phyloP scores from a whole-genome alignment of 192 early-diverging fungal species.

The Coemansia sp. region DNA sequence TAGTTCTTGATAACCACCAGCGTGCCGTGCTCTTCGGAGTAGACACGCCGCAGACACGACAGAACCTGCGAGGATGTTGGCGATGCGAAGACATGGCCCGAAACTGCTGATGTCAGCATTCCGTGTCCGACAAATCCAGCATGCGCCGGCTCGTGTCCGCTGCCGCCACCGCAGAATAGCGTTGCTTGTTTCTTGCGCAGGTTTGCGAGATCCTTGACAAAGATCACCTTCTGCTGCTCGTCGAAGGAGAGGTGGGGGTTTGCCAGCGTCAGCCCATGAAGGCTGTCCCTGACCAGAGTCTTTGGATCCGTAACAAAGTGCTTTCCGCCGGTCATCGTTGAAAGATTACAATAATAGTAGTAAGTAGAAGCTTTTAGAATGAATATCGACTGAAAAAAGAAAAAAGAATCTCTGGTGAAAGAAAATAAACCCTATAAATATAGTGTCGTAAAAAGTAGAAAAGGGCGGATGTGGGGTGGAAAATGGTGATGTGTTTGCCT shows the following conservation, averaged over 20 bases:
- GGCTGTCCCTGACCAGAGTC: slow-evolving; percentile 64
- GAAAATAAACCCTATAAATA: no score
- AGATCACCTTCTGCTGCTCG: slow-evolving; percentile 68
- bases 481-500: no score
- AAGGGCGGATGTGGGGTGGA: no score
- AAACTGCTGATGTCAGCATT: slow-evolving; percentile 77
- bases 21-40: slow-evolving; percentile 65
- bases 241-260: slow-evolving; percentile 63
- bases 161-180: slow-evolving; percentile 78
- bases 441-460: no score
- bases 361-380: neutral
- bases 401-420: no score
- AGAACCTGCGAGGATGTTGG: slow-evolving; percentile 77
- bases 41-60: slow-evolving; percentile 65
- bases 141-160: slow-evolving; percentile 85
- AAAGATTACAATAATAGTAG: neutral
- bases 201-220: slow-evolving; percentile 54
- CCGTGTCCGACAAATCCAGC: slow-evolving; percentile 74
- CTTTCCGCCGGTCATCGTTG: slow-evolving; percentile 44
- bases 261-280: slow-evolving; percentile 59
- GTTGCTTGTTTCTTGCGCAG: slow-evolving; percentile 67
- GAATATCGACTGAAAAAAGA: no score
- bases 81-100: slow-evolving; percentile 85
- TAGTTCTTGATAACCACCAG: slow-evolving; percentile 87
- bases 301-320: slow-evolving; percentile 63